Evolutionary conservation across 305 asterid genomes (phyloP), one percentile per base, ranked within the genome.

Genomic region (Fraxinus ornus): DNA sequence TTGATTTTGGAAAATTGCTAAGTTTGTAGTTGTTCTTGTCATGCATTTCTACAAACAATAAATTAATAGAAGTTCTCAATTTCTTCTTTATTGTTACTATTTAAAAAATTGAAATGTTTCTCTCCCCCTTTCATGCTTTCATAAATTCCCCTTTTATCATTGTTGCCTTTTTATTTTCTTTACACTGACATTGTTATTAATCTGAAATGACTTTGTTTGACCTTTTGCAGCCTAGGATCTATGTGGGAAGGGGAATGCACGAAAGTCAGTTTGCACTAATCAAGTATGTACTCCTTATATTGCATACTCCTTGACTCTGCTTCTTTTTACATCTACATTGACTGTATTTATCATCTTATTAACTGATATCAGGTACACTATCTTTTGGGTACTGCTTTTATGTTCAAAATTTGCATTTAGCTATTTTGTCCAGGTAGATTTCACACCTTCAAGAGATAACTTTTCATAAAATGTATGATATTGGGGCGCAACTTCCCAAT

Each of bases 231-330:
- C 97, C 97, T 60, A 90, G 98, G 84, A 93, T 97, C 87, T 97
- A 97, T 49, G 97, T 97, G 64, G 99, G 99, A 78, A 93, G 99
- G 84, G 99, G 99, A 88, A 97, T 97, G 99, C 99, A 97, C 22
- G 99, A 97, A 88, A 97, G 98, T 75, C 98, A 93, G 81, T 90
- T 91, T 86, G 89, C 99, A 62, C 98, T 97, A 55, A 89, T 97
- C 88, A 97, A 91, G 99, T 95, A 89, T 79, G 95, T 83, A 76
- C 75, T 39, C 41, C 80, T 76, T 35, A 79, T 85, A 52, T 79
- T 85, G 78, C 79, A 52, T 83, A 17, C 72, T 82, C 17, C 72
- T 81, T 44, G 21, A 78, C 78, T 84, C 64, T 81, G 60, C 83
- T 83, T 76, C 32, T 44, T 77, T 60, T 60, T 75, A 32, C 85